Conservation (phyloP, 1,284 basidiomycete genomes). For the Tylopilus microsporus region DNA sequence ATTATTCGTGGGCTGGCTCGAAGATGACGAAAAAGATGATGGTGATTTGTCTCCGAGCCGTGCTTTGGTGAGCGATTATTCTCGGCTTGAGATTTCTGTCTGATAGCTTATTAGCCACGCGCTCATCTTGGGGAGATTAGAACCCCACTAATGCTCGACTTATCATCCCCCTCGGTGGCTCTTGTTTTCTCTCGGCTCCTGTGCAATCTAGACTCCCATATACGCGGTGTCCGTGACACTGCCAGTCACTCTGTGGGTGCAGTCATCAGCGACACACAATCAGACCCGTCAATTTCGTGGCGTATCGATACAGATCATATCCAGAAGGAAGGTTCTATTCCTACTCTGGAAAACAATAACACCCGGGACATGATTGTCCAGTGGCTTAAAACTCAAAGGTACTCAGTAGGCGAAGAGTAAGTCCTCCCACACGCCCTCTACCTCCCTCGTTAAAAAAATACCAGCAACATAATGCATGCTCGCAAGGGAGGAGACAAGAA, state of each 20-base stretch:
- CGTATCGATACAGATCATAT: slow-evolving; percentile 7
- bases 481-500: background rate
- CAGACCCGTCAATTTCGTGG: slow-evolving; percentile 2
- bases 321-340: background rate
- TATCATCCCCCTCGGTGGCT: slow-evolving; percentile 7
- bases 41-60: background rate
- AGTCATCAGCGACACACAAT: background rate
- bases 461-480: background rate
- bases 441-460: background rate
- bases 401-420: background rate
- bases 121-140: slow-evolving; percentile 7
- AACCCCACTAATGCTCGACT: slow-evolving; percentile 2
- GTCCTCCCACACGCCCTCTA: background rate
- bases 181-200: slow-evolving; percentile 2
- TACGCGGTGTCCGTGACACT: background rate
- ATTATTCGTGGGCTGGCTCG: slow-evolving; percentile 5
- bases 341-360: background rate
- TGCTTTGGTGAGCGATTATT: background rate
- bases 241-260: slow-evolving; percentile 3
- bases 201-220: background rate
- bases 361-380: background rate
- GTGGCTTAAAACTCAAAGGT: slow-evolving; percentile 3
- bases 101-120: background rate
- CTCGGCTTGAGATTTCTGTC: background rate
- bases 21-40: background rate